Evolutionary conservation across 2,329 filamentous ascomycete genomes (phyloP).

Genomic region (Berkeleyomyces basicola): DNA sequence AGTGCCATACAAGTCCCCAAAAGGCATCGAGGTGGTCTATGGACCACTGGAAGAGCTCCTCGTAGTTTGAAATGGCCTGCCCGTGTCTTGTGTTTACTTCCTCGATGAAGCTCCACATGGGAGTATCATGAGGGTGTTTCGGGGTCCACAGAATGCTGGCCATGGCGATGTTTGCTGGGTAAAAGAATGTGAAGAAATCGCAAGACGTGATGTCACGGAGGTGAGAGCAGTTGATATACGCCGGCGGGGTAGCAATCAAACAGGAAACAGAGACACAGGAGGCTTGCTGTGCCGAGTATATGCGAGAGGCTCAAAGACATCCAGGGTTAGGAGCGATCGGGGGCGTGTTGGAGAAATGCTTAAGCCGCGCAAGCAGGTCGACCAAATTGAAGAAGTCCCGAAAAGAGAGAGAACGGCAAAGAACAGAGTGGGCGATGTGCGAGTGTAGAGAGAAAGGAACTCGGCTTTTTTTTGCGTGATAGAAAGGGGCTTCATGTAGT

Average conservation of each 20-base stretch:
- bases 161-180: background rate
- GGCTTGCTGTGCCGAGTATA: background rate
- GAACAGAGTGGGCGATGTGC: background rate
- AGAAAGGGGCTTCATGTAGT: background rate
- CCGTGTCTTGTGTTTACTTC: conserved; percentile 51
- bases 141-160: conserved; percentile 6
- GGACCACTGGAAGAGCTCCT: conserved; percentile 73
- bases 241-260: background rate
- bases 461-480: background rate
- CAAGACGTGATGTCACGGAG: background rate
- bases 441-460: no score
- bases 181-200: background rate
- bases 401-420: background rate
- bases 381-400: background rate
- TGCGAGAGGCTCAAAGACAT: background rate
- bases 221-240: background rate
- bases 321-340: background rate
- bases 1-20: conserved; percentile 77
- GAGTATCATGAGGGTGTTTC: background rate
- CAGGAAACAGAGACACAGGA: background rate
- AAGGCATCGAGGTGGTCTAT: conserved; percentile 57
- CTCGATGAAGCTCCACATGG: conserved; percentile 54
- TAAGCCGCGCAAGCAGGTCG: background rate
- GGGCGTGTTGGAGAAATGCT: background rate
- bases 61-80: conserved; percentile 47